phyloP scores from a whole-genome alignment of 176 grass and related monocot species.

The Eleusine coracana region DNA sequence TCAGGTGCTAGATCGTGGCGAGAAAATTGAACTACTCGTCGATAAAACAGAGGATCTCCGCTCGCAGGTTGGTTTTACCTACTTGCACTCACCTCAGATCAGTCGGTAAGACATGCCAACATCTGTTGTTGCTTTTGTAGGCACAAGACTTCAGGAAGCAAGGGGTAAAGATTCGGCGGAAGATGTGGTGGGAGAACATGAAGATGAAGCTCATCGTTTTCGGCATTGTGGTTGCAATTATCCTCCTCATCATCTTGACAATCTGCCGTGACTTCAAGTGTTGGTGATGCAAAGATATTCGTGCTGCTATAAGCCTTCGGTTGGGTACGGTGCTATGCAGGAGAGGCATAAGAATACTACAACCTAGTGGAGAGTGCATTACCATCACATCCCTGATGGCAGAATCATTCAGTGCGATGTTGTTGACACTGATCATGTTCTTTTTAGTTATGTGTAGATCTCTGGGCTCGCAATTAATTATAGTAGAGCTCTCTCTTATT shows the following conservation, averaged over 20 bases:
- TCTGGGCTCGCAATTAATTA: slow-evolving; percentile 31
- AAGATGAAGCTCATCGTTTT: slow-evolving; percentile 88
- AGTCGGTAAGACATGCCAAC: background rate
- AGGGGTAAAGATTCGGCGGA: slow-evolving; percentile 65
- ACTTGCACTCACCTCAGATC: background rate
- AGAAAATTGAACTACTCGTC: slow-evolving; percentile 88
- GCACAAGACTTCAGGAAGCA: slow-evolving; percentile 85
- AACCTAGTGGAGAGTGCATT: slow-evolving; percentile 15
- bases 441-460: slow-evolving; percentile 39
- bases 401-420: slow-evolving; percentile 21
- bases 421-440: slow-evolving; percentile 1
- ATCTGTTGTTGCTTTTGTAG: slow-evolving; percentile 4
- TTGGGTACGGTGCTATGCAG: background rate
- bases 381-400: background rate
- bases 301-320: slow-evolving; percentile 12
- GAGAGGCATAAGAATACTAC: slow-evolving; percentile 3
- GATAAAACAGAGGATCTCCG: slow-evolving; percentile 90
- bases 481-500: slow-evolving; percentile 24
- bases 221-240: slow-evolving; percentile 66
- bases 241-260: slow-evolving; percentile 74
- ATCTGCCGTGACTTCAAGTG: slow-evolving; percentile 81
- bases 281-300: slow-evolving; percentile 37
- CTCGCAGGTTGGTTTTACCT: slow-evolving; percentile 67
- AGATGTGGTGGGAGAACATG: slow-evolving; percentile 97
- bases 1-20: slow-evolving; percentile 82